Conservation (phyloP, 306 rosid species). For the Castanea sativa region DNA sequence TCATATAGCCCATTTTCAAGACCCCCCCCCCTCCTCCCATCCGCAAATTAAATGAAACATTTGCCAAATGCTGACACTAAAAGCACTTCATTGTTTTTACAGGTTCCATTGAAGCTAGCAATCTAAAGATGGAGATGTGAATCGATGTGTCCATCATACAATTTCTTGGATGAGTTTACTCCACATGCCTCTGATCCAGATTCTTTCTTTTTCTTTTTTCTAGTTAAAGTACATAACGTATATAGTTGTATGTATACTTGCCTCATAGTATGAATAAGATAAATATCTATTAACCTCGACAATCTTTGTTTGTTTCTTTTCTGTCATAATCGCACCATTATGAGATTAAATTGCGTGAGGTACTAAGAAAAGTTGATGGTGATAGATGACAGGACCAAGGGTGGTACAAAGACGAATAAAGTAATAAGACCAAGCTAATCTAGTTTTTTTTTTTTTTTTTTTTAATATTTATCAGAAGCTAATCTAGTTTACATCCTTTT, state of each 20-base stretch:
- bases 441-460: background rate
- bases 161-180: slow-evolving; percentile 45
- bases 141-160: slow-evolving; percentile 21
- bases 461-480: background rate
- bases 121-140: slow-evolving; percentile 79
- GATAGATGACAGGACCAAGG: background rate
- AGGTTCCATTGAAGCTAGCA: slow-evolving; percentile 63
- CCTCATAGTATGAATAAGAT: slow-evolving; percentile 51
- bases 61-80: background rate
- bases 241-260: slow-evolving; percentile 57
- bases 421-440: background rate
- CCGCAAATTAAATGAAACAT: background rate
- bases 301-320: slow-evolving; percentile 2
- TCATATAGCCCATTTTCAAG: background rate
- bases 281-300: slow-evolving; percentile 27
- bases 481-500: background rate
- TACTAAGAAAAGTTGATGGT: background rate
- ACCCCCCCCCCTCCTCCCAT: background rate
- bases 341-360: background rate
- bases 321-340: background rate
- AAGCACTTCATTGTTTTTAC: slow-evolving; percentile 8
- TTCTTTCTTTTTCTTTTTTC: slow-evolving; percentile 22
- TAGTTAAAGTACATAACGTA: slow-evolving; percentile 51
- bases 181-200: slow-evolving; percentile 29
- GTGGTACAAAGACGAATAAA: background rate